phyloP scores from a whole-genome alignment of 1,284 basidiomycete species.

The Marasmius oreades region DNA sequence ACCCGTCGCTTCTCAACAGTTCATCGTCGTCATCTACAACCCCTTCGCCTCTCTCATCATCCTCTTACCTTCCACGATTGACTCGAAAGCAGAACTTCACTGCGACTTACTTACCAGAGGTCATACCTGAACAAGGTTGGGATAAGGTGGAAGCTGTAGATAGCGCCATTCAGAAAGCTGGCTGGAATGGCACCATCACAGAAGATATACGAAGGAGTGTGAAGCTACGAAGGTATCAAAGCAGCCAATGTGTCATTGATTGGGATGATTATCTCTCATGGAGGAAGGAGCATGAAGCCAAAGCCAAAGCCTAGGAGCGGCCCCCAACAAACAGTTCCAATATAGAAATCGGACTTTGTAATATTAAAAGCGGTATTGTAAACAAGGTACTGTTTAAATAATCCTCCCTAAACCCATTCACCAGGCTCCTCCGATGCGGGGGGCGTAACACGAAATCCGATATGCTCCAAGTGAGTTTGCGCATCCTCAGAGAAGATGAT shows the following conservation, averaged over 20 bases:
- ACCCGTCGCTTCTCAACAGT: conserved; percentile 59
- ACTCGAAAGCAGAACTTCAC: conserved; percentile 61
- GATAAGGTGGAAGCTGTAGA: conserved; percentile 85
- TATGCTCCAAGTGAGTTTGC: not conserved
- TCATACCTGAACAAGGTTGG: conserved; percentile 93
- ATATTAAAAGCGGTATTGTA: too few species aligned
- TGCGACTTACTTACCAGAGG: conserved; percentile 94
- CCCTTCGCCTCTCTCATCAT: conserved; percentile 68
- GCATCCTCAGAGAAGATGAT: conserved; percentile 33
- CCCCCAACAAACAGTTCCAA: not conserved
- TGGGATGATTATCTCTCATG: conserved; percentile 81
- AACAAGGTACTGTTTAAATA: too few species aligned
- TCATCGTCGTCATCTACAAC: conserved; percentile 51
- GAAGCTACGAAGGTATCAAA: conserved; percentile 83
- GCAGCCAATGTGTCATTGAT: conserved; percentile 64
- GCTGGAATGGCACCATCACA: conserved; percentile 80
- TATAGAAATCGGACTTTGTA: not conserved
- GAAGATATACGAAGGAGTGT: conserved; percentile 80
- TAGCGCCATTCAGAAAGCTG: conserved; percentile 90
- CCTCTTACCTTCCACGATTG: conserved; percentile 51
- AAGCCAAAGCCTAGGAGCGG: conserved; percentile 10
- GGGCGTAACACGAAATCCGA: not conserved
- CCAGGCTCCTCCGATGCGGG: not conserved
- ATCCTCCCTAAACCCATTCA: not conserved
- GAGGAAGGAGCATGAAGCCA: conserved; percentile 50